Conservation (phyloP, 106 monocot species). For the Dendrobium chrysotoxum region DNA sequence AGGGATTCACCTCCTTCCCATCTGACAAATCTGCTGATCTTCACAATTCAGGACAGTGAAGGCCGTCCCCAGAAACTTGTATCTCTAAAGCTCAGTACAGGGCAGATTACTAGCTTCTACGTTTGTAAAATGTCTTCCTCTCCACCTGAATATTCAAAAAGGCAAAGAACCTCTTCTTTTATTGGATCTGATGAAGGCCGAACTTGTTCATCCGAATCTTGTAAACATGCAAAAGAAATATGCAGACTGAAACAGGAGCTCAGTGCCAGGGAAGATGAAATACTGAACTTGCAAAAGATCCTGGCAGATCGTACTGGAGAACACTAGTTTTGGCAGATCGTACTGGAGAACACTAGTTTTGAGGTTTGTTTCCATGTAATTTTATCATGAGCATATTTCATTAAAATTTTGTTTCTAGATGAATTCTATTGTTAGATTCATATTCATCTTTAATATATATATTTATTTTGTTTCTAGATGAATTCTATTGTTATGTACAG, state of each 20-base stretch:
- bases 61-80: conserved; percentile 34
- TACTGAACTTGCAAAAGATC: conserved; percentile 24
- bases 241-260: conserved; percentile 13
- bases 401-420: too few relatives aligned
- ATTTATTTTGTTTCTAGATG: too few relatives aligned
- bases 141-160: conserved; percentile 4
- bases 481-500: too few relatives aligned
- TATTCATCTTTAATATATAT: too few relatives aligned
- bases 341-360: conserved; percentile 1
- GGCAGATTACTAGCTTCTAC: conserved; percentile 9
- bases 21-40: neutral
- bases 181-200: neutral
- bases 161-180: neutral
- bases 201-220: neutral
- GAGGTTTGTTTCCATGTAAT: neutral
- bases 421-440: too few relatives aligned
- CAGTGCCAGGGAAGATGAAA: conserved; percentile 30
- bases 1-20: too few relatives aligned
- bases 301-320: conserved; percentile 11
- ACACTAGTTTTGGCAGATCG: too few relatives aligned
- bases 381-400: neutral
- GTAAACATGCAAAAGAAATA: conserved; percentile 20
- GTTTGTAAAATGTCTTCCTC: conserved; percentile 19
- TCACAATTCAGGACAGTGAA: conserved; percentile 22
- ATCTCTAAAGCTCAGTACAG: conserved; percentile 14